phyloP scores from a whole-genome alignment of 108 stramenopile species.

The Phaeodactylum tricornutum region DNA sequence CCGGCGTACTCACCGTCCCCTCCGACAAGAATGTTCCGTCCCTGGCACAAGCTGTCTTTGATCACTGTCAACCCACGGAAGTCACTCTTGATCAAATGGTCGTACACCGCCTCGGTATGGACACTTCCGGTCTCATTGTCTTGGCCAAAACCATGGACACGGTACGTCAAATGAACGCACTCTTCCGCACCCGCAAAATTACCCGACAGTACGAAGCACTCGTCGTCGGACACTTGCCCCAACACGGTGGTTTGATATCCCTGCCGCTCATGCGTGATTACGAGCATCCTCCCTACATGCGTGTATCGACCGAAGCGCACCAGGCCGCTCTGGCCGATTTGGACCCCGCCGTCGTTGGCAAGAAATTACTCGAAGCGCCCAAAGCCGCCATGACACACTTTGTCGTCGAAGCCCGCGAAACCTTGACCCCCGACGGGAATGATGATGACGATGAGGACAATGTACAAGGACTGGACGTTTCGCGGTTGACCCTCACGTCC shows the following conservation, averaged over 20 bases:
- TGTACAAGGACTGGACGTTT: slow-evolving; percentile 47
- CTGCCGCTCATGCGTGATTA: slow-evolving; percentile 73
- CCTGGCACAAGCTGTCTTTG: slow-evolving; percentile 53
- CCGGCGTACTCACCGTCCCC: slow-evolving; percentile 66
- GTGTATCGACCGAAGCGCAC: slow-evolving; percentile 71
- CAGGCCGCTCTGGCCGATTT: slow-evolving; percentile 52
- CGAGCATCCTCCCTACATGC: slow-evolving; percentile 69
- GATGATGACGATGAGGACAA: background rate
- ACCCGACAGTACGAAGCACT: slow-evolving; percentile 67
- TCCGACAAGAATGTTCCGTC: slow-evolving; percentile 44
- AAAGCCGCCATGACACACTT: slow-evolving; percentile 65
- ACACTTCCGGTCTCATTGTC: slow-evolving; percentile 71
- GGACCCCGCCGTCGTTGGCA: slow-evolving; percentile 34
- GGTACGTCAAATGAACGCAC: slow-evolving; percentile 46
- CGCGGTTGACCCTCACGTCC: slow-evolving; percentile 58
- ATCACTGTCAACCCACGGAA: slow-evolving; percentile 14
- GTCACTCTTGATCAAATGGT: slow-evolving; percentile 68
- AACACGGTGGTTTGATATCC: slow-evolving; percentile 51
- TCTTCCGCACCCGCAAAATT: slow-evolving; percentile 67
- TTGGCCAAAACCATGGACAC: slow-evolving; percentile 57
- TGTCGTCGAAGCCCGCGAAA: slow-evolving; percentile 49
- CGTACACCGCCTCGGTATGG: slow-evolving; percentile 76
- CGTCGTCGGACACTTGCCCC: slow-evolving; percentile 54
- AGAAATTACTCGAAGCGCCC: slow-evolving; percentile 61
- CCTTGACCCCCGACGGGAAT: slow-evolving; percentile 13